Evolutionary conservation across 768 basidiomycete species (phyloP).

Genomic region (Phlegmacium glaucopus): DNA sequence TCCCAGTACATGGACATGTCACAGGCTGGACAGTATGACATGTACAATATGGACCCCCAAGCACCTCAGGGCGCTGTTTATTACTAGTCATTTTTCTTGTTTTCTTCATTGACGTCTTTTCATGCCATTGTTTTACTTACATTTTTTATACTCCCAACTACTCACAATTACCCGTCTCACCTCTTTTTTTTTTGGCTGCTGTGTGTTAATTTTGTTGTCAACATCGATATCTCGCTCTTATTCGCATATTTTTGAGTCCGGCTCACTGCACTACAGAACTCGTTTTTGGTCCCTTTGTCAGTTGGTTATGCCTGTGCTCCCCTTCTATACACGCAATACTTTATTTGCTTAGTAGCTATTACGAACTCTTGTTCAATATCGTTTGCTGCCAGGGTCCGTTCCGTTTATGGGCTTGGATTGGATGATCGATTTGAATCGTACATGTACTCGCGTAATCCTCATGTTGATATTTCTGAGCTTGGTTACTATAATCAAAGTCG

Average conservation of each 20-base stretch:
- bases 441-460: no score
- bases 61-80: conserved; percentile 51
- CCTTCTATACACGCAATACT: neutral
- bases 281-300: conserved; percentile 4
- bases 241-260: conserved; percentile 16
- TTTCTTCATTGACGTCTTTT: conserved; percentile 14
- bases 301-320: neutral
- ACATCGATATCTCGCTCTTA: conserved; percentile 19
- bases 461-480: no score
- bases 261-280: conserved; percentile 14
- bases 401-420: no score
- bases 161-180: conserved; percentile 14
- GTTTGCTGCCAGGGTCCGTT: no score
- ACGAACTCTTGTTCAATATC: neutral
- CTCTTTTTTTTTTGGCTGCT: conserved; percentile 18
- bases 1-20: conserved; percentile 67
- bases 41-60: conserved; percentile 58
- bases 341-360: neutral
- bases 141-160: conserved; percentile 17
- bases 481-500: no score
- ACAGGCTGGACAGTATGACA: conserved; percentile 62
- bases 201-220: conserved; percentile 19
- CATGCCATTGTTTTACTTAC: conserved; percentile 21
- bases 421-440: no score
- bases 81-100: conserved; percentile 42